These are phyloP conservation scores for Bipolaris sorokiniana DNA, from an alignment of 2,329 filamentous ascomycete genomes.

Conservation along the genomic window DNA sequence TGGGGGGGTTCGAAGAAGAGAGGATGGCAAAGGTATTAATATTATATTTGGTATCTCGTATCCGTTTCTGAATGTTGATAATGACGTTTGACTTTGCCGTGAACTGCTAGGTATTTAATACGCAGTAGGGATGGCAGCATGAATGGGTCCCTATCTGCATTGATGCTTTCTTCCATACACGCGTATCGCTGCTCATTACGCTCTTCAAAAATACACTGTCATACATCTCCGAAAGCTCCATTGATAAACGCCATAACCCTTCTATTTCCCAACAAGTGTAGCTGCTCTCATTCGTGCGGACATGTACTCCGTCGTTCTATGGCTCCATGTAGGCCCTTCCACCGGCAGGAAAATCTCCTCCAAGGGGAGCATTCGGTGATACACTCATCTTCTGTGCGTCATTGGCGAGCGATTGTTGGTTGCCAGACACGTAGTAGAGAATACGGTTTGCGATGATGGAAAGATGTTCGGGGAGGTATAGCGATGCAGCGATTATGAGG, in stretches of 20 bases:
- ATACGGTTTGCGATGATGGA: conserved; percentile 80
- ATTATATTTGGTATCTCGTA: conserved; percentile 1
- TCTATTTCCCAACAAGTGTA: background rate
- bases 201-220: background rate
- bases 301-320: conserved; percentile 8
- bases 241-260: background rate
- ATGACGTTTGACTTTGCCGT: background rate
- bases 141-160: background rate
- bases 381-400: conserved; percentile 21
- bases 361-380: conserved; percentile 15
- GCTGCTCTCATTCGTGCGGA: background rate
- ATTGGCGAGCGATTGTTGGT: conserved; percentile 55
- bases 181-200: background rate
- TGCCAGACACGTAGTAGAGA: conserved; percentile 94
- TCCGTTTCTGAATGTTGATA: background rate
- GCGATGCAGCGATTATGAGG: conserved; percentile 81
- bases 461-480: conserved; percentile 94
- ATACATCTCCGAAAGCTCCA: background rate
- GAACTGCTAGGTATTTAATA: background rate
- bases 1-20: background rate
- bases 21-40: background rate
- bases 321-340: conserved; percentile 33
- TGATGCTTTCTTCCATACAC: background rate
- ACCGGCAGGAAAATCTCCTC: conserved; percentile 12
- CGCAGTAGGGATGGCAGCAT: background rate